A percentile compares a stretch with the other conserved stretches of the same genome.
Evolutionary conservation across 2,329 filamentous ascomycete genomes (phyloP).

Genomic region (Monascus ruber): DNA sequence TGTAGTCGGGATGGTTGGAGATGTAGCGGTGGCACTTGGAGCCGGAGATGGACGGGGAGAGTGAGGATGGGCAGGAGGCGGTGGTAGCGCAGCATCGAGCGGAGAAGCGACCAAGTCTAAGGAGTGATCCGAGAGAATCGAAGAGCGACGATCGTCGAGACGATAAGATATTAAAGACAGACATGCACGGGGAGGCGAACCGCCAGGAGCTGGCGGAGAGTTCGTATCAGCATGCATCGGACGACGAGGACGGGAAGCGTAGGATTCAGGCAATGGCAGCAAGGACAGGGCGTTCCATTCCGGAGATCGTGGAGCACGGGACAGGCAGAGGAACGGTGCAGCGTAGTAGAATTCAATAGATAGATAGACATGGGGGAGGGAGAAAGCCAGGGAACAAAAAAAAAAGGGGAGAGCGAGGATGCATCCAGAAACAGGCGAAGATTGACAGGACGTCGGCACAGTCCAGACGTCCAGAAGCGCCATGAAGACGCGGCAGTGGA

Average conservation of each 20-base stretch:
- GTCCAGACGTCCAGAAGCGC: too few relatives aligned
- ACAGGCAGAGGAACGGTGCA: too few relatives aligned
- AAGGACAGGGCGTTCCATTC: too few relatives aligned
- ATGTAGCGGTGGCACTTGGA: not conserved
- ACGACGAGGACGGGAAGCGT: not conserved
- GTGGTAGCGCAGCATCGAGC: constrained; percentile 4
- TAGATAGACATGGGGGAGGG: not conserved
- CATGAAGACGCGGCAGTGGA: too few relatives aligned
- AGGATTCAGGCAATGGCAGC: not conserved
- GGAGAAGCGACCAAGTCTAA: constrained; percentile 7
- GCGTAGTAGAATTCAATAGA: too few relatives aligned
- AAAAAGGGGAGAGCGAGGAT: constrained; percentile 4
- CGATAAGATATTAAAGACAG: not conserved
- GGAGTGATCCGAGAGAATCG: not conserved
- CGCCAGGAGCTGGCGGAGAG: not conserved
- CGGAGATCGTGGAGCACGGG: too few relatives aligned
- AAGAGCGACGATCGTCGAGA: not conserved
- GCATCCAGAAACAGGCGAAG: too few relatives aligned
- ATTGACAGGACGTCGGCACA: too few relatives aligned
- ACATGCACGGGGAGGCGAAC: not conserved
- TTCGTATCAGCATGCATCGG: not conserved
- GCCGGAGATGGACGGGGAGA: constrained; percentile 2
- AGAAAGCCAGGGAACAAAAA: not conserved
- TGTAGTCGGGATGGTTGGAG: constrained; percentile 1
- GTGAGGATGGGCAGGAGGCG: constrained; percentile 5